Evolutionary conservation across 2,329 filamentous ascomycete genomes (phyloP), one percentile per base, ranked within the genome.

Genomic region (Ophiobolus disseminans): DNA sequence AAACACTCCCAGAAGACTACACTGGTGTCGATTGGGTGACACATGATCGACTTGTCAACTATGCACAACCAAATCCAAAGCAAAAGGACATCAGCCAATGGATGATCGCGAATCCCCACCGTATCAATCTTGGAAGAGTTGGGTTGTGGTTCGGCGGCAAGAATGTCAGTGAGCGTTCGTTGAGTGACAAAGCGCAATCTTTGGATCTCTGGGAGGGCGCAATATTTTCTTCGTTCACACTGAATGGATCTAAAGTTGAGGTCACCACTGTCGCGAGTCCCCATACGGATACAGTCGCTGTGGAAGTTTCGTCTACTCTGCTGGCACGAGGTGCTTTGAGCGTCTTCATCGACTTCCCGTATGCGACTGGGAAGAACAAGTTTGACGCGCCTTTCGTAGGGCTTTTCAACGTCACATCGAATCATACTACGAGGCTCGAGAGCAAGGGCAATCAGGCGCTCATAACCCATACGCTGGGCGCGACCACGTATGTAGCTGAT

Each of bases 341-440:
- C 0, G 59, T 82, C 5, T 81, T 81, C 54, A 75, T 83, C 45
- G 80, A 83, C 44, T 83, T 80, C 45, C 80, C 81, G 2, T 77
- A 79, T 43, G 72, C 79, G 16, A 77, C 73, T 13, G 72, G 73
- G 9, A 63, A 65, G 20, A 78, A 80, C 55, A 82, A 82, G 54
- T 83, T 82, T 46, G 79, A 82, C 28, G 79, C 78, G 2, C 80
- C 81, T 1, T 83, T 78, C 50, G 80, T 83, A 1, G 80, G 80
- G 1, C 62, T 80, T 4, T 81, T 77, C 66, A 79, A 81, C 58
- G 75, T 74, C 4, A 77, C 78, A 0, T 63, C 64, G 5, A 74
- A 74, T 11, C 79, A 82, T 53, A 73, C 60, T 2, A 81, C 79
- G 0, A 62, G 48, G 0, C 54, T 80, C 1, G 50, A 58, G 9